Evolutionary conservation across 108 stramenopile genomes (phyloP), one percentile per base, ranked within the genome.

Genomic region (Nitzschia putrida): DNA sequence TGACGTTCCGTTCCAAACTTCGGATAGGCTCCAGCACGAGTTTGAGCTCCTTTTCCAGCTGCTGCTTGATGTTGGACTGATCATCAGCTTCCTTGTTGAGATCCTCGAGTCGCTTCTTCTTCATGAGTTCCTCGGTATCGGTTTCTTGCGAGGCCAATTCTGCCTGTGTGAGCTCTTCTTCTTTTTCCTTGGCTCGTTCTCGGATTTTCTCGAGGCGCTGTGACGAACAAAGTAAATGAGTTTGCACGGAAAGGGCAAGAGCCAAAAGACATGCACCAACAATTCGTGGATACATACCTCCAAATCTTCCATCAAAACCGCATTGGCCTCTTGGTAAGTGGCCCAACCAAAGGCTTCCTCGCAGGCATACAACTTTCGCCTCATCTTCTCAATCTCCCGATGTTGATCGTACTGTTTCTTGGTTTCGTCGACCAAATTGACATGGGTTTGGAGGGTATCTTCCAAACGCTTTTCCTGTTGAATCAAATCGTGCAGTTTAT

Each of bases 371-470:
- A 76, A 45, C 42, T 91, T 88, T 4, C 45, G 59, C 67, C 90
- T 84, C 21, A 89, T 63, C 58, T 90, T 90, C 38, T 85, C 89
- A 24, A 95, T 64, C 53, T 80, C 85, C 57, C 80, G 58, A 57
- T 84, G 88, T 53, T 93, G 75, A 34, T 95, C 74, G 58, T 72
- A 87, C 55, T 90, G 86, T 50, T 81, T 77, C 59, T 87, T 80
- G 57, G 88, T 67, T 24, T 77, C 60, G 7, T 67, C 53, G 5
- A 88, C 80, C 9, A 77, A 68, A 44, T 78, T 78, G 49, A 83
- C 66, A 16, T 75, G 29, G 0, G 52, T 61, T 16, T 72, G 51
- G n/a, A 95, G 52, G 9, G 57, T 63, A 29, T 57, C 60, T 40
- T 54, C 53, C 43, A 87, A 70, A 20, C 68, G 49, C 26, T 71